Evolutionary conservation across 306 rosid genomes (phyloP).

Genomic region (apple (Malus domestica)): ASM211411v1 NC_041790.1:11769501-11770000

Average conservation of each 20-base stretch:
- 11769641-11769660: slow-evolving; percentile 6
- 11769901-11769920: not conserved
- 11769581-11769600: slow-evolving; percentile 18
- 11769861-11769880: not conserved
- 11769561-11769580: slow-evolving; percentile 11
- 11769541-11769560: slow-evolving; percentile 14
- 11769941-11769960: too few species aligned
- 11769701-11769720: slow-evolving; percentile 27
- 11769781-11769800: slow-evolving; percentile 27
- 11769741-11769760: slow-evolving; percentile 4
- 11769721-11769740: slow-evolving; percentile 24
- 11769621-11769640: slow-evolving; percentile 12
- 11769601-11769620: slow-evolving; percentile 17
- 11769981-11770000: too few species aligned
- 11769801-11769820: slow-evolving; percentile 33
- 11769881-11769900: not conserved
- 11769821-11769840: slow-evolving; percentile 30
- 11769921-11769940: not conserved
- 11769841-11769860: slow-evolving; percentile 28
- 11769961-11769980: too few species aligned
- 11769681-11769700: slow-evolving; percentile 14
- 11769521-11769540: slow-evolving; percentile 5
- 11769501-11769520: slow-evolving; percentile 11
- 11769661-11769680: slow-evolving; percentile 36
- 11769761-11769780: slow-evolving; percentile 18